phyloP scores from a whole-genome alignment of 148 eudicot genomes.

The Nyssa sinensis region DNA sequence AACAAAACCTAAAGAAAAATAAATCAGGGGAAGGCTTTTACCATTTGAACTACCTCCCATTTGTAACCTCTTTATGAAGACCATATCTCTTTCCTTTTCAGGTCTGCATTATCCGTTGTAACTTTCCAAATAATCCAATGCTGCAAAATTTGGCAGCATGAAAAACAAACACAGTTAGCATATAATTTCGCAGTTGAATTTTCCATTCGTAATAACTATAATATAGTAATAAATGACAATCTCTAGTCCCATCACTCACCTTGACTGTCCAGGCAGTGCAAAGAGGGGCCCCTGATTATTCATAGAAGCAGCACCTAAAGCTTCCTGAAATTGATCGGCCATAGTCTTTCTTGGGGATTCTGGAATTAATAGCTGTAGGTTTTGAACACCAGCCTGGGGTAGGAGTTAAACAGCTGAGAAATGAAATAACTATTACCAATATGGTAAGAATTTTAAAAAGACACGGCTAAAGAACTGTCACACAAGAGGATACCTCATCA shows the following conservation, averaged over 20 bases:
- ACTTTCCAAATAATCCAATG: constrained; percentile 57
- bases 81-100: constrained; percentile 66
- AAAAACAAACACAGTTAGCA: constrained; percentile 6
- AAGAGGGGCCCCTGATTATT: constrained; percentile 32
- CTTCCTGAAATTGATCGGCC: constrained; percentile 83
- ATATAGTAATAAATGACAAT: constrained; percentile 6
- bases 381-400: constrained; percentile 39
- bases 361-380: constrained; percentile 27
- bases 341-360: constrained; percentile 51
- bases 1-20: neutral
- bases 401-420: constrained; percentile 11
- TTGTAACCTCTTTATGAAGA: constrained; percentile 47
- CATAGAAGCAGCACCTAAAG: constrained; percentile 49
- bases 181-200: constrained; percentile 1
- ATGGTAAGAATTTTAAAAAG: neutral
- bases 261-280: constrained; percentile 28
- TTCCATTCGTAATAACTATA: neutral
- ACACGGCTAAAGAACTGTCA: constrained; percentile 3
- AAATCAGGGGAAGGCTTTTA: constrained; percentile 17
- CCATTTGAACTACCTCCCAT: constrained; percentile 46
- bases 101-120: constrained; percentile 68
- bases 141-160: constrained; percentile 32
- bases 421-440: neutral
- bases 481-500: constrained; percentile 43
- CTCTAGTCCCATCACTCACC: constrained; percentile 47